phyloP scores from a whole-genome alignment of 305 asterid species.

The Solanum aculeatissimum region DNA sequence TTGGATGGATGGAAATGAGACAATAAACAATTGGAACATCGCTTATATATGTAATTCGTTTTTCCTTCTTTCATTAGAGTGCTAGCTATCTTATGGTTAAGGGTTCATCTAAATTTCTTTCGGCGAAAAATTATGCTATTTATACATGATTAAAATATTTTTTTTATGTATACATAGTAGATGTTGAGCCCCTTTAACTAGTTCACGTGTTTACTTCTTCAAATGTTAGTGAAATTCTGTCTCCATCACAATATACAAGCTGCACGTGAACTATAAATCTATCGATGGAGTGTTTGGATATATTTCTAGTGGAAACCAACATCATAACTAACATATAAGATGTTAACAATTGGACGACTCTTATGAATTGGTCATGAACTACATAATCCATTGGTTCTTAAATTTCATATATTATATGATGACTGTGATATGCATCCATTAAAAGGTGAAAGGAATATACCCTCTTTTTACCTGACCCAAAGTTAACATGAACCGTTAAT shows the following conservation, averaged over 20 bases:
- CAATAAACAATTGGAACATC: too few species aligned
- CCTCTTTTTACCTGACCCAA: background rate
- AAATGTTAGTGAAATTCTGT: background rate
- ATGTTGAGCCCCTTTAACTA: rapidly evolving
- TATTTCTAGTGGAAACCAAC: background rate
- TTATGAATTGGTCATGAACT: background rate
- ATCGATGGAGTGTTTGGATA: background rate
- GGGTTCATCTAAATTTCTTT: rapidly evolving
- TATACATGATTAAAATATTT: background rate
- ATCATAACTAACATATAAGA: background rate
- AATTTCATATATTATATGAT: background rate
- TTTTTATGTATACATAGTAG: background rate
- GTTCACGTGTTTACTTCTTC: background rate
- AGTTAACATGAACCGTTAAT: background rate
- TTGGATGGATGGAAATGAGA: too few species aligned
- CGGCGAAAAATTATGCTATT: background rate
- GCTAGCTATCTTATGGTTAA: too few species aligned
- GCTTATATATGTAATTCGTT: too few species aligned
- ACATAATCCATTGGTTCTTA: background rate
- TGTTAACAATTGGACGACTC: background rate
- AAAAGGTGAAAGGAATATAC: background rate
- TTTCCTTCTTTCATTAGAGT: too few species aligned
- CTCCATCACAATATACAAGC: background rate
- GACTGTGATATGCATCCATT: background rate
- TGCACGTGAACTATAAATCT: background rate